Evolutionary conservation across 805 yeast species (phyloP).

Genomic region (Candida oleophila): DNA sequence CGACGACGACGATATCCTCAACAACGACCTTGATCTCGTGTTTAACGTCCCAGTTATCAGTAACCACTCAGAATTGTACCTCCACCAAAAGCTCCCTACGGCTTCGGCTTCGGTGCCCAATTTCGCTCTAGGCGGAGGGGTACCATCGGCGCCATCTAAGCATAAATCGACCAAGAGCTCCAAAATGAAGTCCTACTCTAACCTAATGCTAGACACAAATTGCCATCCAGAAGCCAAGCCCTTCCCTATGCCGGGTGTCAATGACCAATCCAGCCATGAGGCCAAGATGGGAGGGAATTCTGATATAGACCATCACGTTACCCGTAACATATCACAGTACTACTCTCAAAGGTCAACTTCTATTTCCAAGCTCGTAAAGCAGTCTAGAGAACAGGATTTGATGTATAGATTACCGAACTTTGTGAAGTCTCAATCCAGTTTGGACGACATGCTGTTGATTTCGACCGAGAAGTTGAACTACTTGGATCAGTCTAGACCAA

Average conservation of each 20-base stretch:
- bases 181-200: slow-evolving; percentile 9
- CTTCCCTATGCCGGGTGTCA: slow-evolving; percentile 25
- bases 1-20: slow-evolving; percentile 38
- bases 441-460: slow-evolving; percentile 60
- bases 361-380: slow-evolving; percentile 29
- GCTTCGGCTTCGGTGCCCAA: slow-evolving; percentile 7
- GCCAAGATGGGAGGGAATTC: not conserved
- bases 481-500: slow-evolving; percentile 64
- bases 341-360: slow-evolving; percentile 36
- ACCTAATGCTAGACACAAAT: slow-evolving; percentile 22
- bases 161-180: slow-evolving; percentile 12
- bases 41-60: slow-evolving; percentile 44
- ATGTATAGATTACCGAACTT: slow-evolving; percentile 37
- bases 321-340: slow-evolving; percentile 35
- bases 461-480: slow-evolving; percentile 58
- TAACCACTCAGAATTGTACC: slow-evolving; percentile 33
- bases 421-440: slow-evolving; percentile 37
- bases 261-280: slow-evolving; percentile 7
- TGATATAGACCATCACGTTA: slow-evolving; percentile 33
- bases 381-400: slow-evolving; percentile 30
- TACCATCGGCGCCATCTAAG: slow-evolving; percentile 18
- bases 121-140: slow-evolving; percentile 11
- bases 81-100: slow-evolving; percentile 14
- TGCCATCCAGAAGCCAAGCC: slow-evolving; percentile 21
- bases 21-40: slow-evolving; percentile 28